Evolutionary conservation across 2,329 filamentous ascomycete genomes (phyloP), one percentile per base, ranked within the genome.

Genomic region (Fusarium nanum): DNA sequence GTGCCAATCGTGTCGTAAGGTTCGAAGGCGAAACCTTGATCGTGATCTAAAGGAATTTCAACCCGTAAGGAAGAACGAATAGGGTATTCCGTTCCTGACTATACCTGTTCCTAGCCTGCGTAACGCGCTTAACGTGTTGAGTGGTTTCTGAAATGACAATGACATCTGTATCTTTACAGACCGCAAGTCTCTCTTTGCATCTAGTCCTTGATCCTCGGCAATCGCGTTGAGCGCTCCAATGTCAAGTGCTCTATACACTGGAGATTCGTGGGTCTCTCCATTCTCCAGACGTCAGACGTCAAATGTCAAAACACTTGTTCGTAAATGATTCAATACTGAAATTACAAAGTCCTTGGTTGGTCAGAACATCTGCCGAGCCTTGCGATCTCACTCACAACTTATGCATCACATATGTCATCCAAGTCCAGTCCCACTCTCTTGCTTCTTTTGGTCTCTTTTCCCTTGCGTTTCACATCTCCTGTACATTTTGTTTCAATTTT

Each of bases 371-470:
- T 66, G 62, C 63, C 63, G 63, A 67, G 63, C 40, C 49, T 67
- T 34, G 44, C 23, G 54, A 56, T 57, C 61, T 62, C 62, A 53
- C 47, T 63, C 50, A 57, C 57, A 68, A 67, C 37, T 42, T 63
- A 63, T 67, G 63, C 63, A 49, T 59, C 46, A 67, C 66, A 40
- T 56, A 64, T 67, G 57, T 67, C 64, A 67, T 67, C 30, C 47
- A 20, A 45, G 42, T 25, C 7, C 25, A 53, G 42, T 25, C 10
- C 32, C 42, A 55, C 25, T 64, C 44, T 54, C 47, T 60, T 66
- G 47, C 47, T 53, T 28, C 28, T 53, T 37, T 50, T 23, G 14
- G 25, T 34, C 16, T 28, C 25, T 18, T 52, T 23, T 22, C 42
- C n/a, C 18, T 53, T 53, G 34, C 20, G 27, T 42, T 58, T 45